Conservation (phyloP, 768 basidiomycete genomes). For the Gautieria morchelliformis region DNA sequence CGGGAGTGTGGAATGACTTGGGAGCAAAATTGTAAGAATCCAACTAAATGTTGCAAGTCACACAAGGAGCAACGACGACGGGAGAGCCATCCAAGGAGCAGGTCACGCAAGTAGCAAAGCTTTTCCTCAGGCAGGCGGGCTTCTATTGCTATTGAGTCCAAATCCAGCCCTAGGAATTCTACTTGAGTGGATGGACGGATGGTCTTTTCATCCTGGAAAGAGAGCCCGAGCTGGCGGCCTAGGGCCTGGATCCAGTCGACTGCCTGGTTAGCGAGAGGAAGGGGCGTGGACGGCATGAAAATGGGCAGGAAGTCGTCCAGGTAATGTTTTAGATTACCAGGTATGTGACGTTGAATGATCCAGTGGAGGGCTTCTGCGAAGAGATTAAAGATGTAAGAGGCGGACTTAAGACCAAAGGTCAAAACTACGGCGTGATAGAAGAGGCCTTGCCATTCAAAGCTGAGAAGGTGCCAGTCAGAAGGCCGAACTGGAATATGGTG, state of each 20-base stretch:
- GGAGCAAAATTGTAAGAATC: constrained; percentile 26
- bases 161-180: constrained; percentile 15
- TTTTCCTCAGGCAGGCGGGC: constrained; percentile 25
- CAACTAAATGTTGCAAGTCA: constrained; percentile 24
- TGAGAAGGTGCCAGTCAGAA: constrained; percentile 24
- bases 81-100: constrained; percentile 15
- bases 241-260: constrained; percentile 24
- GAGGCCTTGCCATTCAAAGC: constrained; percentile 21
- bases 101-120: constrained; percentile 13
- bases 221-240: constrained; percentile 20
- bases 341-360: constrained; percentile 28
- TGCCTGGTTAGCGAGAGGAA: constrained; percentile 8
- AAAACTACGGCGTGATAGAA: constrained; percentile 24
- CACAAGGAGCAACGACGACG: constrained; percentile 15
- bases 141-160: constrained; percentile 21
- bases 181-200: constrained; percentile 10
- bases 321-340: neutral
- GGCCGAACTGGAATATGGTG: constrained; percentile 25
- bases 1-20: constrained; percentile 25
- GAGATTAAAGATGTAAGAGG: constrained; percentile 33
- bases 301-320: constrained; percentile 25
- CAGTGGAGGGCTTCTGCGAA: constrained; percentile 32
- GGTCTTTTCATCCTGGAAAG: constrained; percentile 22
- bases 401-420: constrained; percentile 23
- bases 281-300: neutral